phyloP scores from a whole-genome alignment of 2,329 filamentous ascomycete species.

The Fusarium torreyae region DNA sequence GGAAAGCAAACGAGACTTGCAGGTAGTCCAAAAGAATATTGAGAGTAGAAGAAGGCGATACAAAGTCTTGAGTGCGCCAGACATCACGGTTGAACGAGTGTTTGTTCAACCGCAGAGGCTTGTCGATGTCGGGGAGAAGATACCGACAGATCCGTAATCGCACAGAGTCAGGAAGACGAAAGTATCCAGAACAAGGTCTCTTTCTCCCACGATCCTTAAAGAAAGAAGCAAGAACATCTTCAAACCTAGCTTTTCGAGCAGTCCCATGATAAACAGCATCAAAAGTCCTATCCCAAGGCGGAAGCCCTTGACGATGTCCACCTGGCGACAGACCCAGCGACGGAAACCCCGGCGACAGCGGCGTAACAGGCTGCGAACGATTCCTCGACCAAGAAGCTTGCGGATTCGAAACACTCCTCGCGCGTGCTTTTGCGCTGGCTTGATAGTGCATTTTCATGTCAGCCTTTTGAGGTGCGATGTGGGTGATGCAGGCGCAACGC shows the following conservation, averaged over 20 bases:
- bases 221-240: slow-evolving; percentile 43
- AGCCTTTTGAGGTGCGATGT: slow-evolving; percentile 6
- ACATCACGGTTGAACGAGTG: slow-evolving; percentile 48
- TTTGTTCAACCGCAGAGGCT: slow-evolving; percentile 52
- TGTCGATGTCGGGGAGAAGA: slow-evolving; percentile 42
- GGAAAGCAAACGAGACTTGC: slow-evolving; percentile 54
- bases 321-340: neutral
- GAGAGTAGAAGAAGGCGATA: slow-evolving; percentile 49
- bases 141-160: slow-evolving; percentile 50
- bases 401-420: slow-evolving; percentile 36
- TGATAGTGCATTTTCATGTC: slow-evolving; percentile 21
- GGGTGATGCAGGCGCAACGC: neutral
- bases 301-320: slow-evolving; percentile 37
- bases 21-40: slow-evolving; percentile 47
- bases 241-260: slow-evolving; percentile 28
- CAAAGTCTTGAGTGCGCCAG: slow-evolving; percentile 57
- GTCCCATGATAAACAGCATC: slow-evolving; percentile 55
- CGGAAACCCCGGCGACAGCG: neutral
- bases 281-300: slow-evolving; percentile 56
- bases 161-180: slow-evolving; percentile 47
- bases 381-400: slow-evolving; percentile 3
- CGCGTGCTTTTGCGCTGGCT: slow-evolving; percentile 28
- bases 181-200: slow-evolving; percentile 32
- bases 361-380: slow-evolving; percentile 23
- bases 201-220: slow-evolving; percentile 35